Evolutionary conservation across 2,329 filamentous ascomycete genomes (phyloP).

Genomic region (Pseudopyrenochaeta lycopersici): DNA sequence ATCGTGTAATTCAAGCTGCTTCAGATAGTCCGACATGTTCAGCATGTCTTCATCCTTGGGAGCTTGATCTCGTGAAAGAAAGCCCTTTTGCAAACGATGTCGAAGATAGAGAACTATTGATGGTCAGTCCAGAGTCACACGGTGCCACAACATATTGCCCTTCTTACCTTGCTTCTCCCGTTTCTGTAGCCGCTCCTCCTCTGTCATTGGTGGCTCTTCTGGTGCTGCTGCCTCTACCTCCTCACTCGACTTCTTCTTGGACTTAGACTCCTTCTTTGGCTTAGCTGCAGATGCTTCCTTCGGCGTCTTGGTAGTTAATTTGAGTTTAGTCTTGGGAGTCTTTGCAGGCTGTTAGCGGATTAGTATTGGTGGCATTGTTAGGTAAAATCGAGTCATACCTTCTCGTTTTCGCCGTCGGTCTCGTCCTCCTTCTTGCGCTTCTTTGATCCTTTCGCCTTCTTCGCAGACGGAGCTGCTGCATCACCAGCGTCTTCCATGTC

Average conservation of each 20-base stretch:
- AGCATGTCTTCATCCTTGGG: slow-evolving; percentile 89
- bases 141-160: slow-evolving; percentile 13
- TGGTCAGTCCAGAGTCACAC: background rate
- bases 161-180: slow-evolving; percentile 64
- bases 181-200: slow-evolving; percentile 64
- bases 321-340: slow-evolving; percentile 61
- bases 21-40: slow-evolving; percentile 78
- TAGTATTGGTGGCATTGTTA: slow-evolving; percentile 22
- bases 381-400: slow-evolving; percentile 49
- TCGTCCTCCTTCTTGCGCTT: slow-evolving; percentile 82
- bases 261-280: slow-evolving; percentile 68
- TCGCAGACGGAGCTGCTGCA: slow-evolving; percentile 49
- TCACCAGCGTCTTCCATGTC: slow-evolving; percentile 52
- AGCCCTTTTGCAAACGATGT: slow-evolving; percentile 93
- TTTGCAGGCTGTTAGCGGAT: slow-evolving; percentile 55
- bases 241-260: slow-evolving; percentile 58
- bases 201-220: slow-evolving; percentile 63
- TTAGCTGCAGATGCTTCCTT: slow-evolving; percentile 54
- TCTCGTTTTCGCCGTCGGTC: slow-evolving; percentile 74
- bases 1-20: slow-evolving; percentile 79
- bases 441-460: slow-evolving; percentile 52
- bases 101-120: slow-evolving; percentile 83
- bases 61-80: slow-evolving; percentile 82
- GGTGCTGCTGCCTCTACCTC: slow-evolving; percentile 67
- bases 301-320: slow-evolving; percentile 54